phyloP scores from a whole-genome alignment of 108 stramenopile species.

The Phaeodactylum tricornutum region DNA sequence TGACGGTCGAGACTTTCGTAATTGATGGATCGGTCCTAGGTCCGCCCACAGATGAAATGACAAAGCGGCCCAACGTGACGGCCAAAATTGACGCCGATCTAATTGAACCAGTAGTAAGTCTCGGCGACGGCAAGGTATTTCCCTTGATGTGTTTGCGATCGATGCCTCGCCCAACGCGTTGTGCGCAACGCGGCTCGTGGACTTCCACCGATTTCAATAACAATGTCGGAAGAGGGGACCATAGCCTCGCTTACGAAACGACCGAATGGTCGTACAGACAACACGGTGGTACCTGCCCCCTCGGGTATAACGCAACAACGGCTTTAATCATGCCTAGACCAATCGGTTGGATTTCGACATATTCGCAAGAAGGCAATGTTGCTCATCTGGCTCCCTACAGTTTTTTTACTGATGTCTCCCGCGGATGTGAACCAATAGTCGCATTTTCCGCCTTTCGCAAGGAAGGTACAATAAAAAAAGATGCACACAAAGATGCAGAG shows the following conservation, averaged over 20 bases:
- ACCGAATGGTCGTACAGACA: conserved; percentile 2
- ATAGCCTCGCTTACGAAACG: neutral
- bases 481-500: conserved; percentile 9
- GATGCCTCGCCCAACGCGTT: conserved; percentile 3
- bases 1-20: conserved; percentile 5
- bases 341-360: conserved; percentile 17
- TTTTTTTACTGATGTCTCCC: conserved; percentile 7
- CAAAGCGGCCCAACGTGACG: neutral
- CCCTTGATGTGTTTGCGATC: neutral
- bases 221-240: neutral
- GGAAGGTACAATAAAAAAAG: neutral
- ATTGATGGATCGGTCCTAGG: conserved; percentile 8
- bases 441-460: conserved; percentile 7
- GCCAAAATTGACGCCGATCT: conserved; percentile 16
- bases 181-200: neutral
- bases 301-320: conserved; percentile 8
- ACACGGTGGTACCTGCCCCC: neutral
- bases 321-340: conserved; percentile 10
- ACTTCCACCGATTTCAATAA: conserved; percentile 1
- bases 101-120: conserved; percentile 2
- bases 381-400: conserved; percentile 12
- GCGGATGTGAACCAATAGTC: conserved; percentile 3
- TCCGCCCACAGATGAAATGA: conserved; percentile 2
- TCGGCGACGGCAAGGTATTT: neutral
- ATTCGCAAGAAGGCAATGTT: neutral